Evolutionary conservation across 2,329 filamentous ascomycete species (phyloP).

Genomic region (Exophiala spinifera): DNA sequence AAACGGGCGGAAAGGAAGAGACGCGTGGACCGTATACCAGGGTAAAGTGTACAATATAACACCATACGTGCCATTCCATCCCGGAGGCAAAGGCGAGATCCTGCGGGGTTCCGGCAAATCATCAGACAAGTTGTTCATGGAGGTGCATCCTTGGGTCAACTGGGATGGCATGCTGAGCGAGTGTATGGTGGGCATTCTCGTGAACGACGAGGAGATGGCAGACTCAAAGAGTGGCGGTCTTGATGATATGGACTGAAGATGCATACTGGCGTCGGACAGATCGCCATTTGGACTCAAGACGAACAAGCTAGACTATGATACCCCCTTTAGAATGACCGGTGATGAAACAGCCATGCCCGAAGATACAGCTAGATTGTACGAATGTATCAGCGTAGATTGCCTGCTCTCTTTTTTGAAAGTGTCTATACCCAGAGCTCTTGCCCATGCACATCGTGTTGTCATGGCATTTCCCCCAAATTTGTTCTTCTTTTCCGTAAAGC

Average conservation of each 20-base stretch:
- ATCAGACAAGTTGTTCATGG: conserved; percentile 59
- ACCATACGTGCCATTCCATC: conserved; percentile 86
- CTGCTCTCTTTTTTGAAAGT: not conserved
- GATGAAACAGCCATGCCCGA: not conserved
- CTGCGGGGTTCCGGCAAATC: conserved; percentile 66
- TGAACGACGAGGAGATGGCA: conserved; percentile 50
- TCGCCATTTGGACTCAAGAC: not conserved
- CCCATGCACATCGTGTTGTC: too few relatives aligned
- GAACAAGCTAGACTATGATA: conserved; percentile 9
- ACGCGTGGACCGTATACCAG: conserved; percentile 86
- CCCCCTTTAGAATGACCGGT: conserved; percentile 8
- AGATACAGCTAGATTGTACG: not conserved
- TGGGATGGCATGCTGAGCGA: conserved; percentile 64
- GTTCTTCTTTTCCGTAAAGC: too few relatives aligned
- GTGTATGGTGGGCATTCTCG: conserved; percentile 61
- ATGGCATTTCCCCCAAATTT: too few relatives aligned
- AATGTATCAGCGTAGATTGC: not conserved
- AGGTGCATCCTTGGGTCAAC: conserved; percentile 66
- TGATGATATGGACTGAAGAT: conserved; percentile 59
- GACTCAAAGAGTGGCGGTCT: conserved; percentile 36
- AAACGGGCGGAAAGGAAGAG: conserved; percentile 77
- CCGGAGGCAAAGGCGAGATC: conserved; percentile 66
- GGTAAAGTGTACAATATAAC: conserved; percentile 93
- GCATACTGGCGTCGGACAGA: not conserved
- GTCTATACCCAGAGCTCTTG: too few relatives aligned